These are phyloP conservation scores for Penicillium brasilianum DNA, from an alignment of 2,329 filamentous ascomycete species.

Conservation along the genomic window DNA sequence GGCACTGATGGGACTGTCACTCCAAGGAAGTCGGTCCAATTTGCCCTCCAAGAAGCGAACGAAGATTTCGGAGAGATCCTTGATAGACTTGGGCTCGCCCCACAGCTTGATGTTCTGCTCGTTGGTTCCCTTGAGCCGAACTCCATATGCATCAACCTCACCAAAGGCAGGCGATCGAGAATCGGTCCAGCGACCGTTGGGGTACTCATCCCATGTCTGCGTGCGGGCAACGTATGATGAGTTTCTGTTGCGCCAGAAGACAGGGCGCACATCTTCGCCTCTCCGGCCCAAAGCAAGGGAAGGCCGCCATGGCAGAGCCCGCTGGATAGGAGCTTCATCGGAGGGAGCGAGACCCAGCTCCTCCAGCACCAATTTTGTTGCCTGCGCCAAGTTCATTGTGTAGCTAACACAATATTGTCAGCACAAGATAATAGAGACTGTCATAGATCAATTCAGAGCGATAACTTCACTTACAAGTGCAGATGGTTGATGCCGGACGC, in stretches of 20 bases:
- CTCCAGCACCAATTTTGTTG: slow-evolving; percentile 91
- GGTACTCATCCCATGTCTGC: slow-evolving; percentile 98
- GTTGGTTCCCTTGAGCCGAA: slow-evolving; percentile 91
- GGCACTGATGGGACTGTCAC: slow-evolving; percentile 80
- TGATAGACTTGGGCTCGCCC: slow-evolving; percentile 80
- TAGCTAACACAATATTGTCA: slow-evolving; percentile 55
- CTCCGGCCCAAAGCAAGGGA: slow-evolving; percentile 87
- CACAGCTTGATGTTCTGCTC: slow-evolving; percentile 95
- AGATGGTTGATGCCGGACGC: slow-evolving; percentile 82
- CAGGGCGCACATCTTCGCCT: slow-evolving; percentile 93
- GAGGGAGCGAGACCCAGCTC: slow-evolving; percentile 83
- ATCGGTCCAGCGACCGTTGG: slow-evolving; percentile 98
- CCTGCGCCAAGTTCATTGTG: slow-evolving; percentile 97
- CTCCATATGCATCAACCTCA: slow-evolving; percentile 90
- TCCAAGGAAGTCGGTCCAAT: slow-evolving; percentile 87
- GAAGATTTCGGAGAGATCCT: slow-evolving; percentile 83
- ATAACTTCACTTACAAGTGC: slow-evolving; percentile 69
- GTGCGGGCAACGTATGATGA: slow-evolving; percentile 94
- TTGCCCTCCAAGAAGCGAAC: slow-evolving; percentile 82
- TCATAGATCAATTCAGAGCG: background rate
- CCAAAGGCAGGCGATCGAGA: slow-evolving; percentile 95
- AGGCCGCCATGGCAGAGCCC: slow-evolving; percentile 94
- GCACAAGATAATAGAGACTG: slow-evolving; percentile 34
- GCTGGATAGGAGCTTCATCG: slow-evolving; percentile 76
- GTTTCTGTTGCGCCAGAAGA: slow-evolving; percentile 98